Percentiles rank a stretch among this genome's conserved stretches.
phyloP scores from a whole-genome alignment of 1,284 basidiomycete genomes.

The Cutaneotrichosporon sp. region DNA sequence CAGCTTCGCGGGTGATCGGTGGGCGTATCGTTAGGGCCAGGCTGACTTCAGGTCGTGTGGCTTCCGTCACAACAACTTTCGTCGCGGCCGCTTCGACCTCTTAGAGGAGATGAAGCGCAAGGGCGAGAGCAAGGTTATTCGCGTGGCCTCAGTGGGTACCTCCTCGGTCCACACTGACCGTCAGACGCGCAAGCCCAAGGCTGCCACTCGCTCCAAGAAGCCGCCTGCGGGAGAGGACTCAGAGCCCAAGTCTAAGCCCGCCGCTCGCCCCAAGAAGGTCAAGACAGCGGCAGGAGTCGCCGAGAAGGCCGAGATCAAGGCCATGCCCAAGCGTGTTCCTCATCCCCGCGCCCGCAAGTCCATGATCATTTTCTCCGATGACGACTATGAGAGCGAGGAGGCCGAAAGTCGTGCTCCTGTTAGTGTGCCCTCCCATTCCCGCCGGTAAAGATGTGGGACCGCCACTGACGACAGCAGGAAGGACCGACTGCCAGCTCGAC shows the following conservation, averaged over 20 bases:
- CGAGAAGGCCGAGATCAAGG: no score
- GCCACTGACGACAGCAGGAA: neutral
- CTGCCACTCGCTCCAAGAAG: neutral
- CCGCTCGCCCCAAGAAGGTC: no score
- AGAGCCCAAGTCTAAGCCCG: neutral
- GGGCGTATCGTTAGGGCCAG: no score
- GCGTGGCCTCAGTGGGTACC: neutral
- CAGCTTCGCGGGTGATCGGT: constrained; percentile 3
- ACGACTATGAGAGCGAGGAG: neutral
- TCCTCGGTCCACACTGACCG: neutral
- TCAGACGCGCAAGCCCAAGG: neutral
- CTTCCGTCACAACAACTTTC: constrained; percentile 16
- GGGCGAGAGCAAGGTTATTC: constrained; percentile 13
- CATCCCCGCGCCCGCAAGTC: neutral
- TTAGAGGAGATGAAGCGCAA: constrained; percentile 17
- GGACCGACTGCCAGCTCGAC: neutral
- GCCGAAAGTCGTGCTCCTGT: neutral
- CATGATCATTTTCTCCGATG: neutral
- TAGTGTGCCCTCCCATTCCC: neutral
- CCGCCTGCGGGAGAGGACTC: neutral
- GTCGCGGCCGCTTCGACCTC: constrained; percentile 9
- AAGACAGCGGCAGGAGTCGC: no score
- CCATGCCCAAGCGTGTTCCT: neutral
- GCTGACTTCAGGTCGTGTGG: constrained; percentile 17
- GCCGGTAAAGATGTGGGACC: neutral